A percentile compares a stretch with the other conserved stretches of the same genome.
Conservation (phyloP, 148 eudicot species). For the Dysphania ambrosioides region DNA sequence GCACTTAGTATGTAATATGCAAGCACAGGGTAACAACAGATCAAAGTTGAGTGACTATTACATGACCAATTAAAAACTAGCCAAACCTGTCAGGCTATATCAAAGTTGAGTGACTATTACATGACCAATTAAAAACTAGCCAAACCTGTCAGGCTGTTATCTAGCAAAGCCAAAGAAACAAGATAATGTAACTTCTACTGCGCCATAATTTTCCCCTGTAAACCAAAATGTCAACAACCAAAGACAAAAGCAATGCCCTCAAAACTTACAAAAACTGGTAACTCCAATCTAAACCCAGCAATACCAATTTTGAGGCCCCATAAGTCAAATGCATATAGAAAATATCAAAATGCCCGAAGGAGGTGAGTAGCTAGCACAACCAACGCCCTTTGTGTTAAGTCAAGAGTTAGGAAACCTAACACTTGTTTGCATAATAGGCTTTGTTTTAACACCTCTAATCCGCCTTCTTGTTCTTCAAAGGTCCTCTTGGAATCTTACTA, state of each 20-base stretch:
- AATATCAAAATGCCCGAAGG: background rate
- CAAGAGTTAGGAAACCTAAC: conserved; percentile 9
- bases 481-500: conserved; percentile 67
- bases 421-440: background rate
- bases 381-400: background rate
- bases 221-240: conserved; percentile 26
- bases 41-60: background rate
- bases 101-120: too few species aligned
- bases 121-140: background rate
- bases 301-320: conserved; percentile 14
- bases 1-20: background rate
- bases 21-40: conserved; percentile 13
- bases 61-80: background rate
- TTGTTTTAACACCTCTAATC: conserved; percentile 36
- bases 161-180: conserved; percentile 1
- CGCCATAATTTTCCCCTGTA: conserved; percentile 1
- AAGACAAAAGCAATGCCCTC: conserved; percentile 21
- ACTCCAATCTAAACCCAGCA: conserved; percentile 20
- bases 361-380: conserved; percentile 18
- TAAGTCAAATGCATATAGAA: background rate
- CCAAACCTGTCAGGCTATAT: background rate
- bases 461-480: conserved; percentile 49
- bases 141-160: background rate
- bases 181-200: conserved; percentile 11
- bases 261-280: conserved; percentile 27